Base-by-base conservation (phyloP, 2,329 filamentous ascomycete species). In the Colletotrichum sp. region DNA sequence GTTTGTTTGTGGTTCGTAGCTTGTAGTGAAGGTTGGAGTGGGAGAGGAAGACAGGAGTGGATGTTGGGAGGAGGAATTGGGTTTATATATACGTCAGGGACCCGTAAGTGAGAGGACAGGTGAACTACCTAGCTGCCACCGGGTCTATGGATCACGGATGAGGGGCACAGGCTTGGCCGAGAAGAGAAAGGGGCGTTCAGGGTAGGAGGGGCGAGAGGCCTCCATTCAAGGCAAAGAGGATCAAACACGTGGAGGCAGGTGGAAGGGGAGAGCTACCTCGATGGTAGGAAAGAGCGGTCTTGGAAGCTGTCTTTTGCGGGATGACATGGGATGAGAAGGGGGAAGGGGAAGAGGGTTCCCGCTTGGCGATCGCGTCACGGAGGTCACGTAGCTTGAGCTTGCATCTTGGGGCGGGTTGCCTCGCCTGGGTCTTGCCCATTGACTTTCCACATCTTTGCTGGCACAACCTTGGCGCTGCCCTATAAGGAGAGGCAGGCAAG, bases 211-310 rank as follows among this genome's bases (percentile, higher is more conserved):
- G 67, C 57, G 67, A 72, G 75, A 77, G 75, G 72, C 72, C 75
- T 77, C 75, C 72, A 58, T 68, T 43, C 43, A 66, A 57, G 68
- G 55, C 71, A 61, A 21, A 68, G 73, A 43, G 32, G 32, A 65
- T 34, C 16, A 43, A 72, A 76, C 74, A 76, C 74, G 74, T 76
- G 70, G 70, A 76, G 70, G 57, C n/a, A 63, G 36, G 28, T 70
- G 67, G 28, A 63, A 52, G 57, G 63, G 38, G 30, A 28, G 24
- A 58, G n/a, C 43, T 52, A 18, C 21, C 24, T 58, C 4, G n/a
- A 52, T 9, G 55, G 12, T 36, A n/a, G 30, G 34, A 72, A 74
- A 69, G 28, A 36, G 74, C 74, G 70, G 74, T 68, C 64, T 69
- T 76, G 73, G 64, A 30, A 28, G 61, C 21, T 26, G 30, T 52